These are phyloP conservation scores for Chlorella sp. DNA, from an alignment of 139 green algal species.

Conservation along the genomic window DNA sequence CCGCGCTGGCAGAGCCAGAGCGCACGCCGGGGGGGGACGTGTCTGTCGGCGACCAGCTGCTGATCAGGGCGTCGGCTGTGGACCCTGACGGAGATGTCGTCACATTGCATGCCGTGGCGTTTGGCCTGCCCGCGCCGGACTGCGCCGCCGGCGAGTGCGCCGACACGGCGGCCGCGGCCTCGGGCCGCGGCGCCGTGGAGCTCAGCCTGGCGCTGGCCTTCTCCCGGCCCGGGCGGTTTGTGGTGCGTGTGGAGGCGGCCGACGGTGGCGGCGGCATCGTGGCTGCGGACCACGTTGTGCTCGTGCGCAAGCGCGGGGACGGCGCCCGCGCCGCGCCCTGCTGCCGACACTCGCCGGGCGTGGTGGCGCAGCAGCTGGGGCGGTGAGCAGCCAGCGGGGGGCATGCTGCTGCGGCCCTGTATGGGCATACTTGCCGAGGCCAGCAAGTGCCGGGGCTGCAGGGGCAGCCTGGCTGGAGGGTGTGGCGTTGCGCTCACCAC, in stretches of 20 bases:
- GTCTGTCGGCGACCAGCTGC: not conserved
- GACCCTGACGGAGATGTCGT: not conserved
- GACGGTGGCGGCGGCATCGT: not conserved
- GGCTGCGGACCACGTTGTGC: conserved; percentile 36
- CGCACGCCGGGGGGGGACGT: not conserved
- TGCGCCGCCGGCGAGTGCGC: conserved; percentile 15
- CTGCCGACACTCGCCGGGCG: conserved; percentile 9
- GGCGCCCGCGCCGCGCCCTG: not conserved
- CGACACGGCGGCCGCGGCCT: not conserved
- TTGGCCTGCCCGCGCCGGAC: not conserved
- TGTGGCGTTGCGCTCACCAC: too few relatives aligned
- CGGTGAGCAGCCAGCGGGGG: too few relatives aligned
- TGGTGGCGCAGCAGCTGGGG: conserved; percentile 50
- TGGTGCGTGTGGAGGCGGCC: conserved; percentile 46
- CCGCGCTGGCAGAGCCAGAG: not conserved
- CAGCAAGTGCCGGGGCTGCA: too few relatives aligned
- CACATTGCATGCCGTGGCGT: not conserved
- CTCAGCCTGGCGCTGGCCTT: not conserved
- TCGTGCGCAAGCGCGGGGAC: conserved; percentile 63
- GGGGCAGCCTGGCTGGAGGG: too few relatives aligned
- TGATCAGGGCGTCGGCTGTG: not conserved
- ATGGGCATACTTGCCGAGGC: too few relatives aligned
- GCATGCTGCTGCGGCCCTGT: too few relatives aligned
- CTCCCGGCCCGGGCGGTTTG: conserved; percentile 37
- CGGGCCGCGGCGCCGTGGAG: too few relatives aligned